A percentile compares a stretch with the other conserved stretches of the same genome.
phyloP scores from a whole-genome alignment of 1,284 basidiomycete species.

The Cerrena zonata region DNA sequence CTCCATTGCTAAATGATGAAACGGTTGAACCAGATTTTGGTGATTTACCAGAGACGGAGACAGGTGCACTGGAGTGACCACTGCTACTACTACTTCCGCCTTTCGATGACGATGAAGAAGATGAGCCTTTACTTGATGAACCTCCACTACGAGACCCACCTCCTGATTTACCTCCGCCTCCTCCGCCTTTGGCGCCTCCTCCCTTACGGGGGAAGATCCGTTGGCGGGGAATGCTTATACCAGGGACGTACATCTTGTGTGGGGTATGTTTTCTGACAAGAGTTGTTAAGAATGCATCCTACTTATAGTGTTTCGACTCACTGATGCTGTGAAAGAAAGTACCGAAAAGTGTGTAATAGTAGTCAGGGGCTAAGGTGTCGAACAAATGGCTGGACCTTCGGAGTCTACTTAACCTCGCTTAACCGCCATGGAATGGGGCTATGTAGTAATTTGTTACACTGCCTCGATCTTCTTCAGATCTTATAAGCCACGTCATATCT shows the following conservation, averaged over 20 bases:
- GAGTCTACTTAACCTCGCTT: no score
- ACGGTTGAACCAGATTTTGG: constrained; percentile 28
- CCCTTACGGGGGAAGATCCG: constrained; percentile 22
- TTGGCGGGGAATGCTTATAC: constrained; percentile 21
- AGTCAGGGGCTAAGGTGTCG: no score
- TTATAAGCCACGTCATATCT: no score
- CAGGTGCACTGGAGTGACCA: constrained; percentile 3
- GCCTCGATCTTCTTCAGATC: no score
- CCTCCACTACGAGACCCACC: constrained; percentile 4
- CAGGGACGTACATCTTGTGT: constrained; percentile 29
- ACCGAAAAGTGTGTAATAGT: no score
- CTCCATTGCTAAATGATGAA: constrained; percentile 35
- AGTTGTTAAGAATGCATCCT: no score
- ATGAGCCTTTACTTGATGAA: background rate
- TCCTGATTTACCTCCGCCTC: constrained; percentile 20
- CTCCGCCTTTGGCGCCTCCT: constrained; percentile 20
- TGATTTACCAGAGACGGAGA: constrained; percentile 11
- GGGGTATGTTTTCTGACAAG: background rate
- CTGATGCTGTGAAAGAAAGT: no score
- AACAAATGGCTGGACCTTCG: no score
- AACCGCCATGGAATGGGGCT: no score
- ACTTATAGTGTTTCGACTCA: no score
- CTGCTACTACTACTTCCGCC: constrained; percentile 8
- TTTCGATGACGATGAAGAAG: constrained; percentile 14
- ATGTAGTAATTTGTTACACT: no score